Conservation (phyloP, 2,329 filamentous ascomycete genomes). For the Claviceps quebecensis region DNA sequence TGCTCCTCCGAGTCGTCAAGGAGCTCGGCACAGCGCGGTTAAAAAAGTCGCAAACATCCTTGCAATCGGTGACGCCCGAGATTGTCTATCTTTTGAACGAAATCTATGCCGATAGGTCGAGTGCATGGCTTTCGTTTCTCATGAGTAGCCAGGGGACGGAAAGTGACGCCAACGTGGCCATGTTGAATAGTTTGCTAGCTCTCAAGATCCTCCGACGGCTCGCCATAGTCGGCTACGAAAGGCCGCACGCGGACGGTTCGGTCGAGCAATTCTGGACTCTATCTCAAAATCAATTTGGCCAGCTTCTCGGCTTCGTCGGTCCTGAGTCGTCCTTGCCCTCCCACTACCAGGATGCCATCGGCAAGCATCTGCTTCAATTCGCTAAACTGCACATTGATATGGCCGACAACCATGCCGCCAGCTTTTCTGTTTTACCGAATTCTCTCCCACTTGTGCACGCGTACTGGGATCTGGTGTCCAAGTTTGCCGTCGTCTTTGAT, state of each 20-base stretch:
- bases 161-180: conserved; percentile 43
- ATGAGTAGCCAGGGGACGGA: conserved; percentile 43
- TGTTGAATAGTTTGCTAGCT: conserved; percentile 64
- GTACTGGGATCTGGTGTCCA: conserved; percentile 73
- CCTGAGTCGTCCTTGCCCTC: conserved; percentile 39
- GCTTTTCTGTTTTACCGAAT: conserved; percentile 70
- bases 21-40: conserved; percentile 74
- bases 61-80: conserved; percentile 70
- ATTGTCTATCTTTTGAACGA: conserved; percentile 66
- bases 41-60: conserved; percentile 55
- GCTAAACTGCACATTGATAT: conserved; percentile 86
- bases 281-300: conserved; percentile 63
- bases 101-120: conserved; percentile 64
- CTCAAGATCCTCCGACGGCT: conserved; percentile 72
- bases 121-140: conserved; percentile 52
- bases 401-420: conserved; percentile 63
- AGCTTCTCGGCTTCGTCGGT: conserved; percentile 52
- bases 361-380: conserved; percentile 78
- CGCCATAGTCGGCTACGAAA: conserved; percentile 68
- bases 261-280: conserved; percentile 71
- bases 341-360: conserved; percentile 48
- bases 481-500: conserved; percentile 62
- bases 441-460: conserved; percentile 63
- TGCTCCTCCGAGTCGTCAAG: conserved; percentile 78
- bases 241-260: conserved; percentile 63